Conservation (phyloP, 2,329 filamentous ascomycete species). For the Endothia cerciana region DNA sequence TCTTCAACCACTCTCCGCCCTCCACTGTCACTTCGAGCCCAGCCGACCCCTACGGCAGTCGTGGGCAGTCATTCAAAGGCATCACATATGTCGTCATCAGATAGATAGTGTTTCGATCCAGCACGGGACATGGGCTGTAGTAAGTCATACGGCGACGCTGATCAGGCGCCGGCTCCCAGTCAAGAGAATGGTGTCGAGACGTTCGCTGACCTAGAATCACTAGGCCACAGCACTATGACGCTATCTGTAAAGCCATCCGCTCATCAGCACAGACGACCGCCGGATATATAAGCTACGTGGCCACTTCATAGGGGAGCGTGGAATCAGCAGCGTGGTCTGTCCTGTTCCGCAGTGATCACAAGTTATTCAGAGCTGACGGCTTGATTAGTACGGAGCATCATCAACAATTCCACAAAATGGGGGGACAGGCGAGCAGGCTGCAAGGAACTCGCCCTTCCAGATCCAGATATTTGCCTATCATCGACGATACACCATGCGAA, state of each 20-base stretch:
- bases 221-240: neutral
- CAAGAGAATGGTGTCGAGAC: neutral
- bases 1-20: neutral
- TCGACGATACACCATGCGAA: neutral
- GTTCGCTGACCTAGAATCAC: neutral
- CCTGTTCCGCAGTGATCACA: neutral
- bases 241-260: neutral
- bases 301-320: neutral
- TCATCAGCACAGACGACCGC: neutral
- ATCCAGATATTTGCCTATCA: neutral
- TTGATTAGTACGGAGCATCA: neutral
- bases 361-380: neutral
- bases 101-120: neutral
- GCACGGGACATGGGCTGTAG: neutral
- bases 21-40: neutral
- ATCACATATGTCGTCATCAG: neutral
- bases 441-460: neutral
- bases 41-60: too few relatives aligned
- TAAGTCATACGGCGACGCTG: neutral
- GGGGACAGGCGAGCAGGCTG: neutral
- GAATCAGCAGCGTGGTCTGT: neutral
- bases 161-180: neutral
- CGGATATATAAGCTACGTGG: neutral
- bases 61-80: neutral
- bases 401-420: neutral